These are phyloP conservation scores for Mycena filopes DNA, from an alignment of 768 basidiomycete species.

Conservation along the genomic window DNA sequence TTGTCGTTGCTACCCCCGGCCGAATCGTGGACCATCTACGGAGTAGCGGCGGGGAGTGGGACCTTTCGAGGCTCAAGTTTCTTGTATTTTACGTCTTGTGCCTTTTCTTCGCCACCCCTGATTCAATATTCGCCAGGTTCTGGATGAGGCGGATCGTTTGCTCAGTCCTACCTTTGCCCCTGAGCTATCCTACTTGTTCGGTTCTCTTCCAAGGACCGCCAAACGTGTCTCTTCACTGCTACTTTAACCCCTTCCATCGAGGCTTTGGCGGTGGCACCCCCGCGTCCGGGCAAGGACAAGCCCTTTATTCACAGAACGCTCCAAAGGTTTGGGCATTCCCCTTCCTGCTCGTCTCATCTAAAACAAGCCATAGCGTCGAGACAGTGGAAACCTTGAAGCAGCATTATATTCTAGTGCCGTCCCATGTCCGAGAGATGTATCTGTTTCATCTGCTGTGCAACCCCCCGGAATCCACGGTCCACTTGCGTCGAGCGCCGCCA, in stretches of 20 bases:
- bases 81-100: slow-evolving; percentile 44
- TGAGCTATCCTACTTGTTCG: slow-evolving; percentile 84
- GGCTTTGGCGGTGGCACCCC: slow-evolving; percentile 73
- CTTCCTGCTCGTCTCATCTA: slow-evolving; percentile 9
- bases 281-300: slow-evolving; percentile 83
- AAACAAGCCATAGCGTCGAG: slow-evolving; percentile 67
- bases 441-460: slow-evolving; percentile 90
- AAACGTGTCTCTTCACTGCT: slow-evolving; percentile 97
- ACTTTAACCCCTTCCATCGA: slow-evolving; percentile 92
- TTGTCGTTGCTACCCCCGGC: slow-evolving; percentile 96
- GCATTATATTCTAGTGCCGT: slow-evolving; percentile 91
- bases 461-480: slow-evolving; percentile 82
- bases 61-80: slow-evolving; percentile 84
- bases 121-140: slow-evolving; percentile 63
- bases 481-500: slow-evolving; percentile 72
- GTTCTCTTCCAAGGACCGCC: slow-evolving; percentile 80
- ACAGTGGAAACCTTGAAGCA: slow-evolving; percentile 92
- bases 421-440: slow-evolving; percentile 93
- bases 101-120: neutral
- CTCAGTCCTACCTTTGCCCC: slow-evolving; percentile 90
- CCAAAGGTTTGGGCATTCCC: slow-evolving; percentile 63
- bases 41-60: slow-evolving; percentile 85
- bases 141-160: slow-evolving; percentile 97
- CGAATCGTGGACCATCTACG: slow-evolving; percentile 91
- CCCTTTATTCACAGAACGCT: slow-evolving; percentile 88